Evolutionary conservation across 495 filamentous ascomycete species (phyloP).

Genomic region (Tuber indicum): DNA sequence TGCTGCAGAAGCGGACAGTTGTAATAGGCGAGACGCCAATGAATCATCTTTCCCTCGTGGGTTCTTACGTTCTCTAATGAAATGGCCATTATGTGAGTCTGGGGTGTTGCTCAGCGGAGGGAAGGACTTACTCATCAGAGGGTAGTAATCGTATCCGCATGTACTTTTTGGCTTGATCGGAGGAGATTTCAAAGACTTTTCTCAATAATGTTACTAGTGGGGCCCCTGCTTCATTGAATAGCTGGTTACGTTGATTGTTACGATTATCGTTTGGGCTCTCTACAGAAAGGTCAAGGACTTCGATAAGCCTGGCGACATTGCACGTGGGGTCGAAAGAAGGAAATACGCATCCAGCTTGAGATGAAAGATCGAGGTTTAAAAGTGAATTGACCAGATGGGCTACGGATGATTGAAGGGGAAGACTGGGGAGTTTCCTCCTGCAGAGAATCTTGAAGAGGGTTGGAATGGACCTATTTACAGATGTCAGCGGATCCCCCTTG

Average conservation of each 20-base stretch:
- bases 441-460: slow-evolving; percentile 66
- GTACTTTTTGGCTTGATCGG: slow-evolving; percentile 53
- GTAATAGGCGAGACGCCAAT: slow-evolving; percentile 68
- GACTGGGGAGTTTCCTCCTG: slow-evolving; percentile 50
- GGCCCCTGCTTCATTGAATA: slow-evolving; percentile 61
- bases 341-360: slow-evolving; percentile 52
- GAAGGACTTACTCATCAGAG: slow-evolving; percentile 49
- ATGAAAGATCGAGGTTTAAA: slow-evolving; percentile 63
- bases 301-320: slow-evolving; percentile 63
- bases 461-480: slow-evolving; percentile 51
- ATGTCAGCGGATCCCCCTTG: not conserved
- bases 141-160: slow-evolving; percentile 69
- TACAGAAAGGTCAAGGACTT: slow-evolving; percentile 64
- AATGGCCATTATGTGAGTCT: not conserved
- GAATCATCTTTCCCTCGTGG: slow-evolving; percentile 71
- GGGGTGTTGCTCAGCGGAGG: not conserved
- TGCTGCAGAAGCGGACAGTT: slow-evolving; percentile 66
- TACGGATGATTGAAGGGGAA: slow-evolving; percentile 56
- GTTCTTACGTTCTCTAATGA: slow-evolving; percentile 57
- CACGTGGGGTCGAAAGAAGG: slow-evolving; percentile 56
- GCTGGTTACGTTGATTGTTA: slow-evolving; percentile 50
- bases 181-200: slow-evolving; percentile 65
- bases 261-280: slow-evolving; percentile 22
- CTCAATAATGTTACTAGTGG: slow-evolving; percentile 69
- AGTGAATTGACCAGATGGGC: slow-evolving; percentile 70